Base-by-base conservation (phyloP, 306 rosid species). In the Arachis hypogaea region DNA sequence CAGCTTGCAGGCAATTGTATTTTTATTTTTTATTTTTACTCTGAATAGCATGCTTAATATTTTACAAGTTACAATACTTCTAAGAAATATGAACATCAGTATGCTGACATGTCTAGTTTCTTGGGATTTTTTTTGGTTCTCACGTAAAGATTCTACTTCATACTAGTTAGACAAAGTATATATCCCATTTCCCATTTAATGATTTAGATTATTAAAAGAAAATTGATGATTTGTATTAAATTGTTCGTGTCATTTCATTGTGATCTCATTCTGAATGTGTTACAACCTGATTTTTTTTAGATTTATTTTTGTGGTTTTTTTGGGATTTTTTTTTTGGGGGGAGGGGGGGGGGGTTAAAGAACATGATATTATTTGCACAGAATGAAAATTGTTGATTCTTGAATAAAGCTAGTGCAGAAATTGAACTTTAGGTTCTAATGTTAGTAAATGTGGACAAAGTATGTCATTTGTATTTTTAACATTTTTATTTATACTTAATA, bases 331-430 rank as follows among this genome's bases (percentile, higher is more conserved):
- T 22, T 22, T 22, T 22, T 22, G 1, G 28, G 28, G 28, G 28
- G 28, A 1, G 28, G 28, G 28, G 28, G 28, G 28, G 0, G 22
- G 0, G 28, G 28, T 22, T 22, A 22, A 22, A 22, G 28, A 22
- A 22, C 28, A 22, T 22, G 28, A 22, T 22, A 22, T 22, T 22
- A 22, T 22, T 22, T 22, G 28, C 28, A 22, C 28, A 22, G 28
- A 22, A 22, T 22, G 28, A 33, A 33, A 33, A 33, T 33, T 33
- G 36, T 47, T 51, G 29, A 5, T 49, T 49, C 55, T 9, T 49
- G 9, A 58, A 40, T 70, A 46, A 63, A 41, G 69, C 55, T 42
- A 52, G 33, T 43, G 42, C 56, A 9, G 57, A 57, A 43, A 65
- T 44, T 65, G 5, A 7, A 66, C 63, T 4, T 5, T n/a, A 7